Conservation (phyloP, 106 monocot species). For the Dendrobium catenatum region DNA sequence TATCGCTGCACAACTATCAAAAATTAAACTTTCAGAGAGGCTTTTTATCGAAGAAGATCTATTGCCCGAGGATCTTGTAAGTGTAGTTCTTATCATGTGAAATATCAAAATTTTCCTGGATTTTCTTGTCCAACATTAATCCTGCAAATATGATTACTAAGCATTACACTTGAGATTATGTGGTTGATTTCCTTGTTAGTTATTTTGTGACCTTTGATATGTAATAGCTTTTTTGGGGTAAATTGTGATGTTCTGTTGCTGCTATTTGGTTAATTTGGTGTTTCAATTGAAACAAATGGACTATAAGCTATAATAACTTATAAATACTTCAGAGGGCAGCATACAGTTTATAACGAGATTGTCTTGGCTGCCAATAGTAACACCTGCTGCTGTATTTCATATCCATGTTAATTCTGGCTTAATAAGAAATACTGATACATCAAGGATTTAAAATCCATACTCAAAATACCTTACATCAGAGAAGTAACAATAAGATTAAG, state of each 20-base stretch:
- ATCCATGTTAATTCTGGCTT: neutral
- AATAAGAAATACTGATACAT: neutral
- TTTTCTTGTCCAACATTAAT: neutral
- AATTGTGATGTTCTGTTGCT: neutral
- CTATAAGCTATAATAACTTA: neutral
- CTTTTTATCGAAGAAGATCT: conserved; percentile 79
- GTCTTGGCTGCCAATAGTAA: neutral
- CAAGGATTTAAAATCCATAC: neutral
- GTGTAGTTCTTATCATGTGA: neutral
- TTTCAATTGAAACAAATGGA: neutral
- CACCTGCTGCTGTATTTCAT: neutral
- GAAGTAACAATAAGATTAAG: neutral
- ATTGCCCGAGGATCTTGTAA: conserved; percentile 59
- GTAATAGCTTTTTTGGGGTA: neutral
- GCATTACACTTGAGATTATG: neutral
- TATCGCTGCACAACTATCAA: conserved; percentile 64
- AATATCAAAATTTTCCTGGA: neutral
- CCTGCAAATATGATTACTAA: neutral
- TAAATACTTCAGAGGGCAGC: neutral
- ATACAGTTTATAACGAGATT: neutral
- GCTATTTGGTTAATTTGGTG: no score
- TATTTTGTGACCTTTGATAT: conserved; percentile 2
- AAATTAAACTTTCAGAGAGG: conserved; percentile 54
- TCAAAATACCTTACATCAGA: neutral
- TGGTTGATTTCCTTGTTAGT: neutral